Evolutionary conservation across 2,329 filamentous ascomycete genomes (phyloP).

Genomic region (Fusarium citri): DNA sequence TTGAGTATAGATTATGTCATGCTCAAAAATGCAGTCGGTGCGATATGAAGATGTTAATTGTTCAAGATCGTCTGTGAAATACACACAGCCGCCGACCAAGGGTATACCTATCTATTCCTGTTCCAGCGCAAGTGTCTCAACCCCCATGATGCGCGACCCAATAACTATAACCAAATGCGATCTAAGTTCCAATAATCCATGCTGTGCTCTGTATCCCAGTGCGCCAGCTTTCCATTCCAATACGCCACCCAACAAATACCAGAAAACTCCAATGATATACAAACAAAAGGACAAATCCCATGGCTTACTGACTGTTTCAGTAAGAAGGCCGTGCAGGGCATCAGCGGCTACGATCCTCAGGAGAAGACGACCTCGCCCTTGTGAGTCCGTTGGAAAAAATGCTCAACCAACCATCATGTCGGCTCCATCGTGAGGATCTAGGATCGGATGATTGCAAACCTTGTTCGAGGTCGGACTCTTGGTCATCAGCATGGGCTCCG

Average conservation of each 20-base stretch:
- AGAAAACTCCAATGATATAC: constrained; percentile 30
- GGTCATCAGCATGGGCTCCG: constrained; percentile 47
- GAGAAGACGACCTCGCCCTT: constrained; percentile 41
- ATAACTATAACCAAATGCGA: constrained; percentile 30
- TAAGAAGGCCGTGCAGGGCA: background rate
- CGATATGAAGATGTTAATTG: constrained; percentile 19
- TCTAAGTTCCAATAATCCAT: constrained; percentile 27
- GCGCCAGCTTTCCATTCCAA: constrained; percentile 16
- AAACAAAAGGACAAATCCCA: constrained; percentile 29
- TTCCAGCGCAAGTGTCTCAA: constrained; percentile 20
- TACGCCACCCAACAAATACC: constrained; percentile 28
- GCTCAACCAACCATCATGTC: constrained; percentile 54
- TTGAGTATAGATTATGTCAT: background rate
- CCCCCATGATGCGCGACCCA: constrained; percentile 15
- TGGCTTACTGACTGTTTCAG: constrained; percentile 14
- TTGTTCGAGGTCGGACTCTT: constrained; percentile 58
- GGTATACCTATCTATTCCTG: constrained; percentile 37
- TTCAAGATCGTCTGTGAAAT: constrained; percentile 25
- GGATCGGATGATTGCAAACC: constrained; percentile 49
- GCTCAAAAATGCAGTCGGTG: background rate
- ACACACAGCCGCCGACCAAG: constrained; percentile 28
- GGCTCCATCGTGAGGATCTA: constrained; percentile 37
- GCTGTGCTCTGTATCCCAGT: constrained; percentile 29
- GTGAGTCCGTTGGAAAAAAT: constrained; percentile 51
- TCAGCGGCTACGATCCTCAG: constrained; percentile 45